A percentile compares a stretch with the other conserved stretches of the same genome.
These are phyloP conservation scores for Tricholoma sp. DNA, from an alignment of 768 basidiomycete species.

Conservation along the genomic window DNA sequence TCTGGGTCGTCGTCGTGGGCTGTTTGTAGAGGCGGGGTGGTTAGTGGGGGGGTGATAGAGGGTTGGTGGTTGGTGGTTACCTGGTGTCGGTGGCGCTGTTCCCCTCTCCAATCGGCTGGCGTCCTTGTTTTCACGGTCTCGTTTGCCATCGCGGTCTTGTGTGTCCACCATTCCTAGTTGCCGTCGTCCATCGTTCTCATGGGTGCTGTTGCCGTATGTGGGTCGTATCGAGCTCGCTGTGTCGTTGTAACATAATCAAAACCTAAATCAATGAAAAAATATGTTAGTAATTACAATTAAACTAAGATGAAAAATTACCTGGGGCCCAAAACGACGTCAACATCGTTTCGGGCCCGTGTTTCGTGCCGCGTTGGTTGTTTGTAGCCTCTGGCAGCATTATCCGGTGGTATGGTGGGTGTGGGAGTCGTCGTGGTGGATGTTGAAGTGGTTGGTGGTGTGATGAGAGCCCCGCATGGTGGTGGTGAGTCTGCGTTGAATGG, in stretches of 20 bases:
- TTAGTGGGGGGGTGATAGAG: background rate
- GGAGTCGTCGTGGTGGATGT: too few relatives aligned
- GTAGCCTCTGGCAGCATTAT: too few relatives aligned
- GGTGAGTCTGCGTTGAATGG: too few relatives aligned
- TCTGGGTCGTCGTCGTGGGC: background rate
- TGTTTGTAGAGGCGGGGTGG: background rate
- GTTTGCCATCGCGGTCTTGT: background rate
- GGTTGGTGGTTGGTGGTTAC: background rate
- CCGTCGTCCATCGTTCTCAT: background rate
- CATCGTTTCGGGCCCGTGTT: background rate
- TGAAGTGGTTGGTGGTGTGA: too few relatives aligned
- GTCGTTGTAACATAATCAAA: background rate
- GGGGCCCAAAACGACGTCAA: too few relatives aligned
- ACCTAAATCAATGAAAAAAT: background rate
- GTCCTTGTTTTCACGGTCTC: background rate
- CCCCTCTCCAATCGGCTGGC: background rate
- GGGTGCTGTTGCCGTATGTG: background rate
- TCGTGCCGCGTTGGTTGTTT: background rate
- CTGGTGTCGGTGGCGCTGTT: background rate
- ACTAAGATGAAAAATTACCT: background rate
- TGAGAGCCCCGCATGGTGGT: too few relatives aligned
- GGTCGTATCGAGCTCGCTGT: background rate
- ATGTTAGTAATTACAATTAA: background rate
- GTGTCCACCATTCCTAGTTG: background rate
- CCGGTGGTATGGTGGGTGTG: too few relatives aligned